A percentile compares a stretch with the other conserved stretches of the same genome.
Evolutionary conservation across 352 stramenopile species (phyloP).

Genomic region (Phytophthora nicotianae): DNA sequence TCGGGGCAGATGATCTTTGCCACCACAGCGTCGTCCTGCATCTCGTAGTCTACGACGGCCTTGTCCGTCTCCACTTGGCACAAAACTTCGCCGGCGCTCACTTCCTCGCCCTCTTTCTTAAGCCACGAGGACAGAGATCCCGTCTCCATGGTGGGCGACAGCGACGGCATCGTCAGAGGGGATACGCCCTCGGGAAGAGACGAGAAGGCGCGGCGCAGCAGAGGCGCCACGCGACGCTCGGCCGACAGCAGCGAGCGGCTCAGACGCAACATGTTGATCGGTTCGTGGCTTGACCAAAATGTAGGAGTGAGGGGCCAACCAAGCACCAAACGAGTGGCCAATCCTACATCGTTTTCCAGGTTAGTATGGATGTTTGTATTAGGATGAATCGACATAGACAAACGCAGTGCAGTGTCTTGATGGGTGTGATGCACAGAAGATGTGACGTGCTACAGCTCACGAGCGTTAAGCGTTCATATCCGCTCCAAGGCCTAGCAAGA

Average conservation of each 20-base stretch:
- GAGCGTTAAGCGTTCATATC: not conserved
- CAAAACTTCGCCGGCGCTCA: constrained; percentile 92
- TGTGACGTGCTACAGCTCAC: not conserved
- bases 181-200: constrained; percentile 76
- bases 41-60: constrained; percentile 98
- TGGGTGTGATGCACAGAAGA: constrained; percentile 12
- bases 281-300: constrained; percentile 17
- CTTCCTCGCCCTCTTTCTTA: constrained; percentile 90
- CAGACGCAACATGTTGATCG: constrained; percentile 37
- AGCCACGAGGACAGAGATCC: constrained; percentile 96
- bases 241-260: constrained; percentile 36
- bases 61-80: constrained; percentile 99
- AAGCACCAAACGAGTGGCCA: constrained; percentile 37
- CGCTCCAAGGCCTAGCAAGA: too few relatives aligned
- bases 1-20: constrained; percentile 93
- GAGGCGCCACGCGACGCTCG: constrained; percentile 18
- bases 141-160: constrained; percentile 97
- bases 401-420: constrained; percentile 12
- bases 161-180: constrained; percentile 92
- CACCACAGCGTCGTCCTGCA: constrained; percentile 96
- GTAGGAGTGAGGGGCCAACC: constrained; percentile 8
- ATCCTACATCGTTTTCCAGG: constrained; percentile 1
- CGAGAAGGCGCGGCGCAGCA: constrained; percentile 46
- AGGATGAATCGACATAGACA: constrained; percentile 15
- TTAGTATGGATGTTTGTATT: constrained; percentile 13